These are phyloP conservation scores for Haberlea rhodopensis DNA, from an alignment of 257 asterid species.

Conservation along the genomic window DNA sequence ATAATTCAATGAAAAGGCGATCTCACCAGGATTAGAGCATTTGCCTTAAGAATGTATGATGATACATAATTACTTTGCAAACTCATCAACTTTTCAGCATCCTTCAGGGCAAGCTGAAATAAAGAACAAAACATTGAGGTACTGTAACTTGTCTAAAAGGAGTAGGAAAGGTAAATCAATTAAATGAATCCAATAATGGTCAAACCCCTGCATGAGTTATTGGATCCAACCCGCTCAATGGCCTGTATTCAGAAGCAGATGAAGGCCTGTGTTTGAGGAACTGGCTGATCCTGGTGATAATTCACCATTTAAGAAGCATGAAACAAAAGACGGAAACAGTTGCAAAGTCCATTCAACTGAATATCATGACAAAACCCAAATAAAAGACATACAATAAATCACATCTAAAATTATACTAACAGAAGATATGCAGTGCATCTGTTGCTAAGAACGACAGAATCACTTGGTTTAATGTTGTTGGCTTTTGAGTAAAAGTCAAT, in stretches of 20 bases:
- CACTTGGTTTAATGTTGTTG: constrained; percentile 64
- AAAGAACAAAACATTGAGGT: constrained; percentile 16
- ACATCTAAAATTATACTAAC: constrained; percentile 32
- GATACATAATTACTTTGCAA: constrained; percentile 39
- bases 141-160: constrained; percentile 3
- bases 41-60: constrained; percentile 75
- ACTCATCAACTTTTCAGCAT: constrained; percentile 81
- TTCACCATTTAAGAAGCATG: constrained; percentile 15
- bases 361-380: neutral
- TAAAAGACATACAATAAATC: neutral
- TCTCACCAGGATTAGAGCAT: constrained; percentile 88
- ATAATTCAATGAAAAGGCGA: constrained; percentile 14
- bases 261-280: constrained; percentile 76
- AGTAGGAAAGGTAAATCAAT: constrained; percentile 5
- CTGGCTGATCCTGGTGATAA: constrained; percentile 56
- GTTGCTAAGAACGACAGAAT: constrained; percentile 68
- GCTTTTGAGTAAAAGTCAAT: constrained; percentile 75
- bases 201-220: constrained; percentile 89
- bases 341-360: constrained; percentile 17
- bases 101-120: constrained; percentile 86
- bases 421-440: constrained; percentile 83
- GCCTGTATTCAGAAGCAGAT: constrained; percentile 71
- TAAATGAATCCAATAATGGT: constrained; percentile 6
- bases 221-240: constrained; percentile 89
- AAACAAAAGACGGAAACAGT: constrained; percentile 6